Conservation (phyloP, 805 yeast genomes). For the Candida incommunis region DNA sequence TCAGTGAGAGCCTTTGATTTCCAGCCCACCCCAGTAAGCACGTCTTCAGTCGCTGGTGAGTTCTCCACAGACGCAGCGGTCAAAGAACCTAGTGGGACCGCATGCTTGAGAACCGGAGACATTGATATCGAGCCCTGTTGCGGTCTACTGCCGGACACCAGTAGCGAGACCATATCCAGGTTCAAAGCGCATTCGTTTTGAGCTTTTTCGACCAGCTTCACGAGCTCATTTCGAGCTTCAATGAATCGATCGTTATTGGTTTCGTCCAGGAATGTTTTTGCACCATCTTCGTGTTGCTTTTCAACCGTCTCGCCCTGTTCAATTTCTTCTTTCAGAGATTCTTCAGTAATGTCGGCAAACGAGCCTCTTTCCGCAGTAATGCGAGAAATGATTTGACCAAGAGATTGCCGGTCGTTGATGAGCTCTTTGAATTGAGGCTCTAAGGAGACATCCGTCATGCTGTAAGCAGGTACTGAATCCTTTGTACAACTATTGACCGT, state of each 20-base stretch:
- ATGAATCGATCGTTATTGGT: conserved; percentile 9
- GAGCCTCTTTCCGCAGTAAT: conserved; percentile 47
- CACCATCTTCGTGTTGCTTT: conserved; percentile 13
- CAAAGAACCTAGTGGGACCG: conserved; percentile 13
- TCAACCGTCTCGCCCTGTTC: conserved; percentile 9
- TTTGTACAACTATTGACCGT: too few relatives aligned
- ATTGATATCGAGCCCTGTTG: conserved; percentile 78
- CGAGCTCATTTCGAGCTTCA: conserved; percentile 14
- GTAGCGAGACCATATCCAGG: conserved; percentile 71
- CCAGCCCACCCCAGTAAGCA: conserved; percentile 62
- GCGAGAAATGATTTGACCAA: conserved; percentile 35
- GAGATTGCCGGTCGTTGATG: conserved; percentile 3
- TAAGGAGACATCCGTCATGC: conserved; percentile 12
- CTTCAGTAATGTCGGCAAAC: conserved; percentile 46
- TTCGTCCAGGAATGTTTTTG: conserved; percentile 2
- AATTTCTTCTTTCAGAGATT: conserved; percentile 33
- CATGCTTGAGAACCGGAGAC: conserved; percentile 24
- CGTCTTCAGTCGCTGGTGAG: conserved; percentile 17
- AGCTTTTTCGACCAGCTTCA: conserved; percentile 33
- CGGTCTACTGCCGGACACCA: conserved; percentile 70
- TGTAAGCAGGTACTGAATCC: too few relatives aligned
- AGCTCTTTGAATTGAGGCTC: conserved; percentile 9
- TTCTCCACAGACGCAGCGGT: conserved; percentile 20
- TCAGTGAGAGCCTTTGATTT: conserved; percentile 54
- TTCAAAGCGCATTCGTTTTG: conserved; percentile 81